phyloP scores from a whole-genome alignment of 2,329 filamentous ascomycete genomes.

The Chaetomium globosum region DNA sequence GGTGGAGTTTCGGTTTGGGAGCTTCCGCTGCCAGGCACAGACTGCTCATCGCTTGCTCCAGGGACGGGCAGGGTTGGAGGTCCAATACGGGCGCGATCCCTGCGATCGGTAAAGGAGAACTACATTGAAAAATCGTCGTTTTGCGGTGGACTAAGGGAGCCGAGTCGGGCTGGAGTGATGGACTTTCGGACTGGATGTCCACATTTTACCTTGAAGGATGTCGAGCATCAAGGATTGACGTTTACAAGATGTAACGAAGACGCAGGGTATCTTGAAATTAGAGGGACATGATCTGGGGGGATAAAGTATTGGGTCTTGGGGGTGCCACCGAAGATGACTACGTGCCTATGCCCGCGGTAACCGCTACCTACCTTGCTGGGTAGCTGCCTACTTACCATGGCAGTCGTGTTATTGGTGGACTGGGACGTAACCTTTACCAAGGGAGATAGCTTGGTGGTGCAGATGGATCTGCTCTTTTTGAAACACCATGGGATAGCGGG shows the following conservation, averaged over 20 bases:
- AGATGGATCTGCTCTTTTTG: too few relatives aligned
- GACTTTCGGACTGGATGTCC: neutral
- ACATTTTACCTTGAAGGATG: too few relatives aligned
- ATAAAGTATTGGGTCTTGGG: neutral
- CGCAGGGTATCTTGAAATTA: neutral
- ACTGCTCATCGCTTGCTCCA: neutral
- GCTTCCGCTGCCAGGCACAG: slow-evolving; percentile 2
- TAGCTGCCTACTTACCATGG: too few relatives aligned
- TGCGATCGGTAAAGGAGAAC: neutral
- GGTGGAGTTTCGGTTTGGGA: slow-evolving; percentile 8
- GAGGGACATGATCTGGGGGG: neutral
- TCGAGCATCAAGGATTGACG: too few relatives aligned
- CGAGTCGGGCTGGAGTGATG: neutral
- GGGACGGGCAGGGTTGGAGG: neutral
- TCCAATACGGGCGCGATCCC: slow-evolving; percentile 2
- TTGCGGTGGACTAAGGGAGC: neutral
- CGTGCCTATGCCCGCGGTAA: too few relatives aligned
- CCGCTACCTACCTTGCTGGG: too few relatives aligned
- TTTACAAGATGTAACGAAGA: neutral
- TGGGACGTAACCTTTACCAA: too few relatives aligned
- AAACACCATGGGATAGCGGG: too few relatives aligned
- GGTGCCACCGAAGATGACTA: too few relatives aligned
- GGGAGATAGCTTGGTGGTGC: too few relatives aligned
- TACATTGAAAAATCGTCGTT: neutral
- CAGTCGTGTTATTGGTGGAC: too few relatives aligned